These are phyloP conservation scores for Globisporangium polare DNA, from an alignment of 352 stramenopile species.

Conservation along the genomic window DNA sequence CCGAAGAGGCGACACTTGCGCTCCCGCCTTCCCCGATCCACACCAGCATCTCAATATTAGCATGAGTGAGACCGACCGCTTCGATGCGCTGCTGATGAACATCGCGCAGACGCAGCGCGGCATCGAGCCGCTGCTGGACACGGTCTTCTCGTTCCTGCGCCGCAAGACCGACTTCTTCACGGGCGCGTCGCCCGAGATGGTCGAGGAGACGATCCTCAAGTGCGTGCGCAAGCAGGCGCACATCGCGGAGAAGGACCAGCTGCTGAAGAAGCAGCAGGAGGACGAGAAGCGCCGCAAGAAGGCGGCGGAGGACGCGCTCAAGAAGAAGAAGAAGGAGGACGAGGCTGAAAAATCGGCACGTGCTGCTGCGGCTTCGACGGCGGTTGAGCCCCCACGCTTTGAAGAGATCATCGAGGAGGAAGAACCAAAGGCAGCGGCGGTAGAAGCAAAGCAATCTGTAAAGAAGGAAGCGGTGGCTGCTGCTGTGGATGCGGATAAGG, in stretches of 20 bases:
- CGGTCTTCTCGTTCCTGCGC: conserved; percentile 97
- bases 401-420: conserved; percentile 78
- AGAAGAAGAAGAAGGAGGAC: conserved; percentile 62
- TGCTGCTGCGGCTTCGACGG: conserved; percentile 18
- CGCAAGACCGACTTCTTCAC: conserved; percentile 99
- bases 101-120: conserved; percentile 95
- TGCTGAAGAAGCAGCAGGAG: conserved; percentile 72
- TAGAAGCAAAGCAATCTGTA: background rate
- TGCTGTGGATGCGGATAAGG: conserved; percentile 28
- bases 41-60: too few relatives aligned
- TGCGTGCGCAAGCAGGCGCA: conserved; percentile 91
- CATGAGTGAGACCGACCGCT: conserved; percentile 79
- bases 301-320: conserved; percentile 30
- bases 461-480: background rate
- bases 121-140: conserved; percentile 98
- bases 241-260: conserved; percentile 79
- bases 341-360: conserved; percentile 26
- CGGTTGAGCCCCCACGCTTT: conserved; percentile 52
- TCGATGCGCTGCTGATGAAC: conserved; percentile 96
- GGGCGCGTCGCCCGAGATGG: conserved; percentile 69
- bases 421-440: conserved; percentile 1
- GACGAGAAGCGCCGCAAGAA: conserved; percentile 75
- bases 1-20: conserved; percentile 4
- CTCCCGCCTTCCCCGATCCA: background rate
- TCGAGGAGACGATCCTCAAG: conserved; percentile 86